Evolutionary conservation across 1,284 basidiomycete species (phyloP), one percentile per base, ranked within the genome.

Genomic region (Ustilago vetiveriae): DNA sequence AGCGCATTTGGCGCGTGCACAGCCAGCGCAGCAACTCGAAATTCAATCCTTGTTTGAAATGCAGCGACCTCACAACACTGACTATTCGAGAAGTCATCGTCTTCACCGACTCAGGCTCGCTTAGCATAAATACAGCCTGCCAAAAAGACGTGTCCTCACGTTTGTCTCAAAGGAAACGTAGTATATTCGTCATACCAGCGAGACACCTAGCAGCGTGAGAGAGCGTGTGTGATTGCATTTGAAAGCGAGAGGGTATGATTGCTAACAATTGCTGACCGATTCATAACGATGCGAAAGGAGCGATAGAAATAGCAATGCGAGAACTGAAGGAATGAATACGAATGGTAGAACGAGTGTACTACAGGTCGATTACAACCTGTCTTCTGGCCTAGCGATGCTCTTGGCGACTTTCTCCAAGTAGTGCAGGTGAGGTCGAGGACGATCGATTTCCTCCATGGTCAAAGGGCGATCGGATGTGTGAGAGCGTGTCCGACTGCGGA

Each of bases 361-460:
- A 14, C 33, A 16, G 6, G 33, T 14, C 7, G 13, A 9, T 53
- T 45, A 60, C 14, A 27, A 19, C 35, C 45, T 54, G 43, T 26
- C 24, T 14, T 59, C 51, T 14, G 60, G 43, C 36, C 45, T 54
- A 46, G 43, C 27, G 52, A 67, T 60, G 48, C 58, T 68, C 46
- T 68, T 68, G 8, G 68, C 68, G 13, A 71, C 58, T 37, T 57
- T 65, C 22, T 65, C 57, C 13, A 71, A 42, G 23, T 65, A 54
- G 24, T 65, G 58, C 1, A 71, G 62, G 26, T 71, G 68, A 30
- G 68, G 68, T 6, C 60, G 42, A 1, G 60, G 67, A 13, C 60
- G 60, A 17, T 70, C 60, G 24, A 70, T 57, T 42, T 70, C 67
- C 10, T 60, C 56, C 67, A 70, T 50, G 4, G 67, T 65, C 48